Evolutionary conservation across 768 basidiomycete species (phyloP).

Genomic region (Cubamyces sp.): DNA sequence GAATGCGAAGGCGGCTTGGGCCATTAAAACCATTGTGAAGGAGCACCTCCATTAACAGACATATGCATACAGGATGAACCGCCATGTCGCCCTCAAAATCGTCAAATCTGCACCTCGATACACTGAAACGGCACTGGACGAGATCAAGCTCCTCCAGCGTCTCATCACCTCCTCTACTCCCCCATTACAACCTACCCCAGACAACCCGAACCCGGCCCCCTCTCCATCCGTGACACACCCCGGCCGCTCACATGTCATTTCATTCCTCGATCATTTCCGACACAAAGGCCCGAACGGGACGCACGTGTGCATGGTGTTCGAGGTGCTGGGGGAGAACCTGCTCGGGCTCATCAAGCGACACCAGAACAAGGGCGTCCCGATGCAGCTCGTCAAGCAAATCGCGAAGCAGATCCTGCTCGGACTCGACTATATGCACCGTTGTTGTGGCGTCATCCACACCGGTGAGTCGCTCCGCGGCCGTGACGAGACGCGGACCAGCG

Average conservation of each 20-base stretch:
- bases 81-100: constrained; percentile 98
- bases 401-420: constrained; percentile 96
- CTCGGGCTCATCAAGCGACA: constrained; percentile 96
- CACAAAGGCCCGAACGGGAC: constrained; percentile 96
- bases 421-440: constrained; percentile 96
- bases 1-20: not conserved
- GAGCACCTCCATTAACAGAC: constrained; percentile 13
- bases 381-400: constrained; percentile 91
- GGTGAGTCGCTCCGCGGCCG: constrained; percentile 46
- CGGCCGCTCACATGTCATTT: constrained; percentile 93
- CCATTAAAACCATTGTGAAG: too few relatives aligned
- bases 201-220: constrained; percentile 53
- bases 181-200: constrained; percentile 48
- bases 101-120: constrained; percentile 97
- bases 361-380: constrained; percentile 97
- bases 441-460: constrained; percentile 97
- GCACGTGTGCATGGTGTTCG: constrained; percentile 99
- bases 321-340: constrained; percentile 96
- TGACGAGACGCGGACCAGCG: too few relatives aligned
- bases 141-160: constrained; percentile 96
- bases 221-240: constrained; percentile 76
- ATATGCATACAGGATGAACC: constrained; percentile 67
- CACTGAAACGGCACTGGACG: constrained; percentile 97
- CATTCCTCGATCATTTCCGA: constrained; percentile 95
- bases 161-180: constrained; percentile 84